These are phyloP conservation scores for Phialophora expanda DNA, from an alignment of 2,329 filamentous ascomycete genomes.

Conservation along the genomic window DNA sequence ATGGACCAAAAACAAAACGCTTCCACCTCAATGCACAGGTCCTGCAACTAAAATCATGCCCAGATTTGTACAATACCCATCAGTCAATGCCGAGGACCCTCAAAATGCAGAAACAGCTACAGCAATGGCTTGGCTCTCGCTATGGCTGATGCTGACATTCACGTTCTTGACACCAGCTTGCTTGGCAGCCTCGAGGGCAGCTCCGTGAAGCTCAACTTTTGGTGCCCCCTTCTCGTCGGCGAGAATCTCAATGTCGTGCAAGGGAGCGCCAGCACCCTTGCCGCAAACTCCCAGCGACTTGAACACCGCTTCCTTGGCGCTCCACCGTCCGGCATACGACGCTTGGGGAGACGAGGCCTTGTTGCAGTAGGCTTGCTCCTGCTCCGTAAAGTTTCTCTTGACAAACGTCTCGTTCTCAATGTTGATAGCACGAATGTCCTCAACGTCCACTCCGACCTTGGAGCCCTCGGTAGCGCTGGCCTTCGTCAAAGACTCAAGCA, in stretches of 20 bases:
- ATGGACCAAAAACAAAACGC: conserved; percentile 7
- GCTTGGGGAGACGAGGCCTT: conserved; percentile 79
- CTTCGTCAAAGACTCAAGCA: conserved; percentile 77
- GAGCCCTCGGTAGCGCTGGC: conserved; percentile 67
- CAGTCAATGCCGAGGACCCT: background rate
- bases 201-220: conserved; percentile 83
- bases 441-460: conserved; percentile 92
- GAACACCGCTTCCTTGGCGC: conserved; percentile 97
- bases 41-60: conserved; percentile 7
- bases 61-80: conserved; percentile 14
- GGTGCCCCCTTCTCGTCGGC: conserved; percentile 82
- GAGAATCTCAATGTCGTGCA: conserved; percentile 94
- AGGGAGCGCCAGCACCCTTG: conserved; percentile 82
- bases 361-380: conserved; percentile 85
- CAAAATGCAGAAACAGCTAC: conserved; percentile 86
- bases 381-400: conserved; percentile 87
- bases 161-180: conserved; percentile 86
- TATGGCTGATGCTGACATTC: conserved; percentile 94
- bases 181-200: conserved; percentile 81
- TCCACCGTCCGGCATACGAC: conserved; percentile 94
- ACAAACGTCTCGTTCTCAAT: conserved; percentile 93
- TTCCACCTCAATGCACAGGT: conserved; percentile 14
- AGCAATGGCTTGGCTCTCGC: conserved; percentile 89
- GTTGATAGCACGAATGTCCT: conserved; percentile 85
- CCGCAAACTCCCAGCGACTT: conserved; percentile 89